Conservation (phyloP, 495 filamentous ascomycete genomes). For the Penicillium pancosmium region DNA sequence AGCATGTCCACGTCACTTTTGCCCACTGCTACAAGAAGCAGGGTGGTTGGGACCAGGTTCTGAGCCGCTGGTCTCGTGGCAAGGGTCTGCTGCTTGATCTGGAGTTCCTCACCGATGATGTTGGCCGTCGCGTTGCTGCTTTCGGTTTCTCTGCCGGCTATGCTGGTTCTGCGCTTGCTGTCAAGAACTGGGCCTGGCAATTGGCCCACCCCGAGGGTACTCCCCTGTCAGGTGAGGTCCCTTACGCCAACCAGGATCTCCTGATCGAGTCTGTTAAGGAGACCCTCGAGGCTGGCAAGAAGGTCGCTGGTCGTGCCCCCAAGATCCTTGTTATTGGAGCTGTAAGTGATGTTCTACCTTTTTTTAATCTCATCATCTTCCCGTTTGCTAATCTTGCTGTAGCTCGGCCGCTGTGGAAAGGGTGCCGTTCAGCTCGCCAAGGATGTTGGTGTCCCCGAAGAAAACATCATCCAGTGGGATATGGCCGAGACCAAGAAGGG, state of each 20-base stretch:
- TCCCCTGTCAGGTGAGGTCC: slow-evolving; percentile 67
- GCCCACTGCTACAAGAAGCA: slow-evolving; percentile 87
- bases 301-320: slow-evolving; percentile 53
- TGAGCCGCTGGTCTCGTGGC: slow-evolving; percentile 79
- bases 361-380: too few relatives aligned
- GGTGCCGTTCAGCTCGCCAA: slow-evolving; percentile 82
- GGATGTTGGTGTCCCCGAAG: slow-evolving; percentile 72
- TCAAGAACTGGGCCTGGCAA: slow-evolving; percentile 91
- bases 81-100: slow-evolving; percentile 85
- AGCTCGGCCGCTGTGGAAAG: slow-evolving; percentile 80
- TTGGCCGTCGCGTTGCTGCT: slow-evolving; percentile 76
- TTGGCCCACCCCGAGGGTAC: slow-evolving; percentile 64
- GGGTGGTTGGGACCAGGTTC: slow-evolving; percentile 78
- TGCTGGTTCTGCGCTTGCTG: slow-evolving; percentile 76
- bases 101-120: slow-evolving; percentile 84
- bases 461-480: slow-evolving; percentile 88
- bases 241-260: slow-evolving; percentile 75
- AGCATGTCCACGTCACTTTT: slow-evolving; percentile 86
- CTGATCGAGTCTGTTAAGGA: slow-evolving; percentile 75
- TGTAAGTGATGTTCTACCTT: slow-evolving; percentile 28
- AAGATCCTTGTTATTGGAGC: slow-evolving; percentile 63
- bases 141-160: slow-evolving; percentile 83
- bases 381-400: slow-evolving; percentile 11
- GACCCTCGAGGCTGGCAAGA: slow-evolving; percentile 60
- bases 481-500: slow-evolving; percentile 77